phyloP scores from a whole-genome alignment of 2,329 filamentous ascomycete genomes.

The Exophiala lecanii-corni region DNA sequence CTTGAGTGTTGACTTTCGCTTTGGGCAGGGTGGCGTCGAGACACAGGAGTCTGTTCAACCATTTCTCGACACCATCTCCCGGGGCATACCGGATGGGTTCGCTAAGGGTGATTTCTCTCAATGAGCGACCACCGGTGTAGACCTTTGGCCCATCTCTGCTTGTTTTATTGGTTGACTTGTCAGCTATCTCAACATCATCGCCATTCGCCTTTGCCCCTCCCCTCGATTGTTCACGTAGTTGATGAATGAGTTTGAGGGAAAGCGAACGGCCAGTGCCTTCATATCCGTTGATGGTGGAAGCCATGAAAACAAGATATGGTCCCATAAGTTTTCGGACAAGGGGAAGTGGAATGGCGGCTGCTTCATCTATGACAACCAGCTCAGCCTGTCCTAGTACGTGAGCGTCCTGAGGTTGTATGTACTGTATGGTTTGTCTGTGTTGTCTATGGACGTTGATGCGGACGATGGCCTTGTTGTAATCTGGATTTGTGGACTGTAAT shows the following conservation, averaged over 20 bases:
- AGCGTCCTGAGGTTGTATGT: conserved; percentile 93
- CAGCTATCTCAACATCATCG: conserved; percentile 63
- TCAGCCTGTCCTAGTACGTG: conserved; percentile 95
- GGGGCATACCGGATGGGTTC: conserved; percentile 94
- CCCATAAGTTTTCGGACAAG: conserved; percentile 92
- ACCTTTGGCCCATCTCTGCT: conserved; percentile 59
- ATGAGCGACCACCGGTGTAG: conserved; percentile 64
- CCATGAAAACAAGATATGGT: conserved; percentile 97
- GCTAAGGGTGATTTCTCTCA: conserved; percentile 86
- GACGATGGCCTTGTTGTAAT: conserved; percentile 98
- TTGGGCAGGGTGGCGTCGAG: conserved; percentile 86
- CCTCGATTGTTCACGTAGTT: conserved; percentile 87
- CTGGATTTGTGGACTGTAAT: conserved; percentile 94
- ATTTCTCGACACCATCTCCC: conserved; percentile 88
- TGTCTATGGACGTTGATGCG: conserved; percentile 92
- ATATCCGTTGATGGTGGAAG: conserved; percentile 97
- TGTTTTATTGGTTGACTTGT: conserved; percentile 72
- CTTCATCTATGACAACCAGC: conserved; percentile 92
- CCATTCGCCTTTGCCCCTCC: conserved; percentile 53
- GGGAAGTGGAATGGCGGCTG: conserved; percentile 89
- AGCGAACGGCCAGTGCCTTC: conserved; percentile 94
- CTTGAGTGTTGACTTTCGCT: conserved; percentile 65
- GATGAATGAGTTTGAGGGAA: conserved; percentile 93
- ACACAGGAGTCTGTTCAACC: conserved; percentile 91
- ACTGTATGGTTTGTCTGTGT: conserved; percentile 96